These are phyloP conservation scores for Candida taoyuanica DNA, from an alignment of 805 yeast species.

Conservation along the genomic window DNA sequence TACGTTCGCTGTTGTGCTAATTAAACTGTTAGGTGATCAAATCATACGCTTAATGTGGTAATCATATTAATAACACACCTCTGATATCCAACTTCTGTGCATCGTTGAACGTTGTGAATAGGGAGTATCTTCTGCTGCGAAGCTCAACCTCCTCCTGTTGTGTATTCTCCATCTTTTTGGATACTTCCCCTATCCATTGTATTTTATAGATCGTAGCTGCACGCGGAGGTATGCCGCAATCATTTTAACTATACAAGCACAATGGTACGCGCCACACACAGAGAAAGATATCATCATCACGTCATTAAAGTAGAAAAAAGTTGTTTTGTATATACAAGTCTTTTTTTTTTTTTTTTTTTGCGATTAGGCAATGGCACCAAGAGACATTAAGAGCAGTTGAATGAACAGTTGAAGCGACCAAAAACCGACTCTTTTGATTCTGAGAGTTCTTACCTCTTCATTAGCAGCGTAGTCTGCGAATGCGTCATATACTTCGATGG, in stretches of 20 bases:
- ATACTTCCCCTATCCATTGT: no score
- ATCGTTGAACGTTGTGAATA: conserved; percentile 10
- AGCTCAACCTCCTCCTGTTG: no score
- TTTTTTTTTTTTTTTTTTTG: not conserved
- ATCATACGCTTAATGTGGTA: not conserved
- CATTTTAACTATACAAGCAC: no score
- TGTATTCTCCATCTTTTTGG: no score
- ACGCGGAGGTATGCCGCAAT: no score
- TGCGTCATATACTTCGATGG: conserved; percentile 85
- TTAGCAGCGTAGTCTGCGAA: conserved; percentile 86
- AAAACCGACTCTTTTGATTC: conserved; percentile 82
- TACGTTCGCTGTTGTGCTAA: conserved; percentile 9
- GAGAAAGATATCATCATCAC: no score
- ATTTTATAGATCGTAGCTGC: no score
- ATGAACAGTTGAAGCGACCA: conserved; percentile 87
- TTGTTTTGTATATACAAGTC: conserved; percentile 2
- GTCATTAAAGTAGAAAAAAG: no score
- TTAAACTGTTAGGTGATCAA: not conserved
- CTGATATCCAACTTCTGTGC: conserved; percentile 14
- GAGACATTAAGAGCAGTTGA: conserved; percentile 76
- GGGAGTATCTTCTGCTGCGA: conserved; percentile 9
- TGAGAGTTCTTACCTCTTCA: conserved; percentile 66
- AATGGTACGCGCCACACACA: no score
- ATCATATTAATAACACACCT: conserved; percentile 6
- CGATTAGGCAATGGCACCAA: conserved; percentile 60